Evolutionary conservation across 2,329 filamentous ascomycete species (phyloP).

Genomic region (Monilinia polystroma): DNA sequence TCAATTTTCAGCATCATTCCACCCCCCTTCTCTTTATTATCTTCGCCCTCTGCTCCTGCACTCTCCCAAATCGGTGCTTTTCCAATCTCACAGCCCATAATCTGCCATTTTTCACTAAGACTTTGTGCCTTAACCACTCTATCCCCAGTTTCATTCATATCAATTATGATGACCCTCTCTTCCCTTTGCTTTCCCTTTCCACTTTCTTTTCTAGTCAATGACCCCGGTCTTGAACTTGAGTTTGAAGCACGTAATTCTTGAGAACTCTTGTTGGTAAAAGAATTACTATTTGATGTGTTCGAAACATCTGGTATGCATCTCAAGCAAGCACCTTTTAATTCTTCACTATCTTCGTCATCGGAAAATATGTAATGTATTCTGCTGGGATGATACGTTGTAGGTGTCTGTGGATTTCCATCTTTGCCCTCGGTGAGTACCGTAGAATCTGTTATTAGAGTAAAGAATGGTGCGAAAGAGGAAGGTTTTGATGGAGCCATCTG

Average conservation of each 20-base stretch:
- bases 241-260: constrained; percentile 3
- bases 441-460: constrained; percentile 77
- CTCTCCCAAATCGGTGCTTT: constrained; percentile 62
- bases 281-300: constrained; percentile 4
- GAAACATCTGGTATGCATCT: constrained; percentile 14
- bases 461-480: constrained; percentile 69
- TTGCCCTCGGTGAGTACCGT: constrained; percentile 38
- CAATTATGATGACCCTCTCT: constrained; percentile 53
- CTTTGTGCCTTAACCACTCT: constrained; percentile 68
- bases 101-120: constrained; percentile 72
- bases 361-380: constrained; percentile 88
- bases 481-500: neutral
- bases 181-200: constrained; percentile 27
- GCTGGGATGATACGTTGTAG: constrained; percentile 72
- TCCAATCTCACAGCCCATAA: constrained; percentile 53
- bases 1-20: constrained; percentile 61
- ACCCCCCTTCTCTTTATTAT: constrained; percentile 28
- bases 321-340: constrained; percentile 65
- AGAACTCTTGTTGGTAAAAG: constrained; percentile 1
- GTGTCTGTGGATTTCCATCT: constrained; percentile 45
- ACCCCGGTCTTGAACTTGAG: neutral
- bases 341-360: constrained; percentile 78
- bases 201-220: constrained; percentile 11
- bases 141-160: constrained; percentile 51
- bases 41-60: constrained; percentile 43